phyloP scores from a whole-genome alignment of 768 basidiomycete genomes.

The Boletus huronensis region DNA sequence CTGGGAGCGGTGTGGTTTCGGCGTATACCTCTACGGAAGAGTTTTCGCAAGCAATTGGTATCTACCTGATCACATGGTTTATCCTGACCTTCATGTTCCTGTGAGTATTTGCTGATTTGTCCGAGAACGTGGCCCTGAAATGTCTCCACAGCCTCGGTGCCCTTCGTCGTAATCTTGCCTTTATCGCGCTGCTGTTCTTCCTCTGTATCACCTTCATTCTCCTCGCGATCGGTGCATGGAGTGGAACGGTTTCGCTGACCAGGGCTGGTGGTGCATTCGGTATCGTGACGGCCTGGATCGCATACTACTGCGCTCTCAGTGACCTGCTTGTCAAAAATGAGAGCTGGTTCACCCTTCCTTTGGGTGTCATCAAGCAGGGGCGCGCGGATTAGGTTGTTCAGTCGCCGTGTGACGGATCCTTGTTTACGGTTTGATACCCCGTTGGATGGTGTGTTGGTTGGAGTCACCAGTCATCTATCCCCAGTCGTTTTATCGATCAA shows the following conservation, averaged over 20 bases:
- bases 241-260: constrained; percentile 12
- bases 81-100: constrained; percentile 65
- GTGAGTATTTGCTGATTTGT: constrained; percentile 36
- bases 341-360: constrained; percentile 39
- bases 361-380: constrained; percentile 29
- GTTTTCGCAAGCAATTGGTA: constrained; percentile 59
- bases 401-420: neutral
- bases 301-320: constrained; percentile 44
- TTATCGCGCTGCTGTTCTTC: constrained; percentile 50
- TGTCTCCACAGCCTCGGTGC: constrained; percentile 40
- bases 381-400: neutral
- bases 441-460: neutral
- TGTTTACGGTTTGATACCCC: constrained; percentile 2
- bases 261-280: constrained; percentile 47
- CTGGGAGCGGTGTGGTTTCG: constrained; percentile 55
- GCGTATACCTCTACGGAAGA: constrained; percentile 46
- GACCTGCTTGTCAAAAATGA: constrained; percentile 39
- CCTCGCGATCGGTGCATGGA: constrained; percentile 40
- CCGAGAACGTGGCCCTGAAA: neutral
- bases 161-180: constrained; percentile 46
- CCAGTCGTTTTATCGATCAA: constrained; percentile 5
- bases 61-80: constrained; percentile 74
- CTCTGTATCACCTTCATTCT: constrained; percentile 52
- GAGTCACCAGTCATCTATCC: constrained; percentile 1
- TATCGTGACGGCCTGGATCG: constrained; percentile 44